Evolutionary conservation across 140 eudicot genomes (phyloP).

Genomic region (Anethum foeniculum): DNA sequence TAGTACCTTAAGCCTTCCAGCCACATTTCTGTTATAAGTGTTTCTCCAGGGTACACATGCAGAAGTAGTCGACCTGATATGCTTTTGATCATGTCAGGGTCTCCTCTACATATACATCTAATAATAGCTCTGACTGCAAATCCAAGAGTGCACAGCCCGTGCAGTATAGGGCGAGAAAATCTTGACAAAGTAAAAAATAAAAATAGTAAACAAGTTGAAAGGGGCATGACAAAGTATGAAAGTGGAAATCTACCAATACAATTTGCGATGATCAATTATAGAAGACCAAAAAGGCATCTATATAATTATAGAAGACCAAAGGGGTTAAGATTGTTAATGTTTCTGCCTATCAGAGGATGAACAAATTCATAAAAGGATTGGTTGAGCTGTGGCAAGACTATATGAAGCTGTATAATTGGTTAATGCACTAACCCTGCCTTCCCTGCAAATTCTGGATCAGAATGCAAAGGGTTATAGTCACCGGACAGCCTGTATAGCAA

Average conservation of each 20-base stretch:
- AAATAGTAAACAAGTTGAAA: conserved; percentile 9
- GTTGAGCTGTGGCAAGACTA: not conserved
- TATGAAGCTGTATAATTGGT: not conserved
- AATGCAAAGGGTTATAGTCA: conserved; percentile 92
- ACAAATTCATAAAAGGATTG: not conserved
- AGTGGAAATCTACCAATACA: not conserved
- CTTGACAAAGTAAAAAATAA: conserved; percentile 29
- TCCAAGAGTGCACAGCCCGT: conserved; percentile 91
- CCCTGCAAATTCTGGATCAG: conserved; percentile 79
- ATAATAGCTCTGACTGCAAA: conserved; percentile 77
- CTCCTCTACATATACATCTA: conserved; percentile 68
- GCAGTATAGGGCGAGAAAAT: conserved; percentile 90
- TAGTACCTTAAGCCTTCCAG: conserved; percentile 65
- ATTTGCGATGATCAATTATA: conserved; percentile 1
- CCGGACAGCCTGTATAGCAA: conserved; percentile 94
- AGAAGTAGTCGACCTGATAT: conserved; percentile 49
- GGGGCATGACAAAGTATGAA: conserved; percentile 3
- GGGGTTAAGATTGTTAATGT: conserved; percentile 41
- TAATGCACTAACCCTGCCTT: conserved; percentile 61
- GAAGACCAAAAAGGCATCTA: conserved; percentile 18
- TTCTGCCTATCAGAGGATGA: conserved; percentile 22
- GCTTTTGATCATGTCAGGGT: conserved; percentile 60
- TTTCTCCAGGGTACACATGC: conserved; percentile 58
- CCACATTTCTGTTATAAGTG: conserved; percentile 88
- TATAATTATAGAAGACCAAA: not conserved